Evolutionary conservation across 441 rosid species (phyloP).

Genomic region (Dalechampia spathulata): DNA sequence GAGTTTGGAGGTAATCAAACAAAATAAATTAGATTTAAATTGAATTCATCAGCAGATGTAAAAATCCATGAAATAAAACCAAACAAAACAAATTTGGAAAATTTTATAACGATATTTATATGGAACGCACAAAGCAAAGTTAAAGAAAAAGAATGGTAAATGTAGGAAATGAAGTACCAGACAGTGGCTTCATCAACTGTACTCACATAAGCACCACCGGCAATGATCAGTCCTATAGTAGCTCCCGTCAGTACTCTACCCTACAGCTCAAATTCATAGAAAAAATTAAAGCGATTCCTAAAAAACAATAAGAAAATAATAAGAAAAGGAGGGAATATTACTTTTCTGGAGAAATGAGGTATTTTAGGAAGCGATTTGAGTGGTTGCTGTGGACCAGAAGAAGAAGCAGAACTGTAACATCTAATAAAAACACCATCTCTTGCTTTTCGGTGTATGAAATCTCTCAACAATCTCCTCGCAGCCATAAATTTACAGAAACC

Average conservation of each 20-base stretch:
- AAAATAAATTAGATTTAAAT: too few species aligned
- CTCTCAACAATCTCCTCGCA: too few species aligned
- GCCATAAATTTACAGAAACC: too few species aligned
- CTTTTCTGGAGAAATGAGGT: constrained; percentile 76
- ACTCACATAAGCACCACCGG: constrained; percentile 93
- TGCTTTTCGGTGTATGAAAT: too few species aligned
- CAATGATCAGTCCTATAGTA: constrained; percentile 68
- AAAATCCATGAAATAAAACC: too few species aligned
- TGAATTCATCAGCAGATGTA: too few species aligned
- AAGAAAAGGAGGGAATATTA: constrained; percentile 16
- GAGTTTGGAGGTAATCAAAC: background rate
- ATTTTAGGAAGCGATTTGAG: constrained; percentile 48
- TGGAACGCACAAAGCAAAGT: too few species aligned
- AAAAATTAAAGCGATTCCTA: background rate
- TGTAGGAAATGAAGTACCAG: constrained; percentile 44
- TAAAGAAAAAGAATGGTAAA: background rate
- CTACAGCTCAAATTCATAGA: constrained; percentile 27
- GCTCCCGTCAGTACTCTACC: constrained; percentile 81
- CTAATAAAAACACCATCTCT: too few species aligned
- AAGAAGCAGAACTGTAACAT: too few species aligned
- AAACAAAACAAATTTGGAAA: too few species aligned
- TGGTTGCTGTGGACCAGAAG: too few species aligned
- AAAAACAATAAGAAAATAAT: background rate
- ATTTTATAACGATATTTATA: too few species aligned
- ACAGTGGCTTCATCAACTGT: constrained; percentile 96